phyloP scores from a whole-genome alignment of 2,329 filamentous ascomycete genomes.

The Hypoxylon sp. region DNA sequence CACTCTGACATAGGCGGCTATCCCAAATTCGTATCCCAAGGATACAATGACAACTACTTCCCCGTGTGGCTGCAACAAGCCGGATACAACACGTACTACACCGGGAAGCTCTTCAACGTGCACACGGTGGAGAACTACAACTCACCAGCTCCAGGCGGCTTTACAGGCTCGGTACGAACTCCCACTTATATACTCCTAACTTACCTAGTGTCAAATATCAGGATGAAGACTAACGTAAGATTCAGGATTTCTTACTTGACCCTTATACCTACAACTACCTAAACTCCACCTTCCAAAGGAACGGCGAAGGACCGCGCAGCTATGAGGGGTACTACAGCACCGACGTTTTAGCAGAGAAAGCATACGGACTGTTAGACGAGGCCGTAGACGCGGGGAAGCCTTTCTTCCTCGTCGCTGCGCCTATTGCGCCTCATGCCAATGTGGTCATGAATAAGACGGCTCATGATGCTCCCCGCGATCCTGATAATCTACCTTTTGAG shows the following conservation, averaged over 20 bases:
- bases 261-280: conserved; percentile 77
- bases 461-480: conserved; percentile 56
- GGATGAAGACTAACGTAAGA: neutral
- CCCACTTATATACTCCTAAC: neutral
- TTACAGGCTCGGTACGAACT: conserved; percentile 40
- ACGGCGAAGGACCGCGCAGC: conserved; percentile 60
- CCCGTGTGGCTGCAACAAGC: conserved; percentile 69
- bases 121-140: conserved; percentile 59
- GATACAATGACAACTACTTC: conserved; percentile 67
- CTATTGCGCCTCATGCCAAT: conserved; percentile 73
- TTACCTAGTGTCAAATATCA: neutral
- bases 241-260: conserved; percentile 67
- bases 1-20: conserved; percentile 59
- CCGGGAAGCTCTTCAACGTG: conserved; percentile 69
- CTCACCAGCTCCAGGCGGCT: conserved; percentile 56
- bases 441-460: conserved; percentile 29
- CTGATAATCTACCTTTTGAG: conserved; percentile 59
- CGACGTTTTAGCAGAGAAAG: conserved; percentile 72
- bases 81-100: conserved; percentile 71
- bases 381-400: conserved; percentile 67
- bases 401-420: conserved; percentile 76
- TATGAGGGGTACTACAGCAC: conserved; percentile 57
- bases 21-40: conserved; percentile 65
- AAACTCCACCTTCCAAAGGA: conserved; percentile 73
- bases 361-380: conserved; percentile 71